Percentiles rank a stretch among this genome's conserved stretches.
Conservation (phyloP, 2,329 filamentous ascomycete species). For the Aspergillus costaricaensis region DNA sequence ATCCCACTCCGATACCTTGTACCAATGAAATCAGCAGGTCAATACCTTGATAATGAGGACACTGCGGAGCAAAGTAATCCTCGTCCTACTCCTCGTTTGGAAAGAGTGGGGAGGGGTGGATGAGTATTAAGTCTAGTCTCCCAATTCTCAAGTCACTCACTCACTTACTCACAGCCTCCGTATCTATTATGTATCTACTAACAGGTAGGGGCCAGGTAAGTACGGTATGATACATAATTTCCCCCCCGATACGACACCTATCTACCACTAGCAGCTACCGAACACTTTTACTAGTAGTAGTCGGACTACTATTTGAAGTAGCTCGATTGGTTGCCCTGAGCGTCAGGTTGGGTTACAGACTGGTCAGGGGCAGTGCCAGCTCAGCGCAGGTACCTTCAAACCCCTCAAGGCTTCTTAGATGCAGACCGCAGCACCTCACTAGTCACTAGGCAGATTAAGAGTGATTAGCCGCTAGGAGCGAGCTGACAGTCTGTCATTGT, state of each 20-base stretch:
- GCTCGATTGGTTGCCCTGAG: constrained; percentile 2
- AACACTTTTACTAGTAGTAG: neutral
- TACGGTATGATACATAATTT: neutral
- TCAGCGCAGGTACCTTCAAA: constrained; percentile 3
- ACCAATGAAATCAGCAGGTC: neutral
- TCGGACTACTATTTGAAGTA: neutral
- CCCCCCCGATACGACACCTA: neutral
- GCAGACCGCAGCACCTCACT: constrained; percentile 1
- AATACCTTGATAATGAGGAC: neutral
- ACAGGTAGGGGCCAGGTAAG: neutral
- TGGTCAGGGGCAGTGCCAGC: constrained; percentile 12
- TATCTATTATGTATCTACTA: neutral
- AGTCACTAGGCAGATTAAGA: neutral
- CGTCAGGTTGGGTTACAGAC: neutral
- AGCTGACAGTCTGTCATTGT: neutral
- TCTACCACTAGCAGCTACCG: neutral
- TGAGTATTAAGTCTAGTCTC: neutral
- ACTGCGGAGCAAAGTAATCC: neutral
- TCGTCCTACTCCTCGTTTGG: neutral
- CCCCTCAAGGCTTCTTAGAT: neutral
- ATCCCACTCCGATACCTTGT: neutral
- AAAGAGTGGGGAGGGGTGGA: neutral
- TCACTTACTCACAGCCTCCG: too few species aligned
- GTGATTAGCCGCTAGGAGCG: neutral
- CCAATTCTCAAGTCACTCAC: neutral